phyloP scores from a whole-genome alignment of 78 protist genomes.

The Pelomyxa schiedti region DNA sequence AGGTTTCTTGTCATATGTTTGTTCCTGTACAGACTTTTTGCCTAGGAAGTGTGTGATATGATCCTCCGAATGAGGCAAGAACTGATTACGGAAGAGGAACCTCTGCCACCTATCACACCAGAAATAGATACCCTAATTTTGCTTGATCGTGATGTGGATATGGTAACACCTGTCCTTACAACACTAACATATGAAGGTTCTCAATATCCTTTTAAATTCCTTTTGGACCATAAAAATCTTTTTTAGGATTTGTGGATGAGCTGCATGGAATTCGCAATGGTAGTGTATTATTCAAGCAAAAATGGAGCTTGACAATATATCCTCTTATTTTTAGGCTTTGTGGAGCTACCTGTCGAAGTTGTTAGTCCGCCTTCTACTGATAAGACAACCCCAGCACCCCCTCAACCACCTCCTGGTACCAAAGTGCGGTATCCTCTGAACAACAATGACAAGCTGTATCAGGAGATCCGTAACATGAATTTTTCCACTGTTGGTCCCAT shows the following conservation, averaged over 20 bases:
- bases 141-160: conserved; percentile 66
- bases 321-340: no score
- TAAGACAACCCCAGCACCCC: no score
- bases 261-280: conserved; percentile 41
- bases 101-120: not conserved
- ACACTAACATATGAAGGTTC: conserved; percentile 92
- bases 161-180: conserved; percentile 56
- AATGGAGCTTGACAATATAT: not conserved
- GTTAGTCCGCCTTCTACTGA: no score
- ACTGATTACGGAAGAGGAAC: not conserved
- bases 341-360: no score
- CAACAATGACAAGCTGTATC: conserved; percentile 17
- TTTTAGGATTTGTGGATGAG: conserved; percentile 83
- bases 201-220: no score
- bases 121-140: conserved; percentile 60
- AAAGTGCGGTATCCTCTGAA: conserved; percentile 10
- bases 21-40: no score
- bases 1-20: no score
- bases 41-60: conserved; percentile 16
- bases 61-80: conserved; percentile 23
- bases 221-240: no score
- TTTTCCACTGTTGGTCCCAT: conserved; percentile 44
- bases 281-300: not conserved
- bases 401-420: not conserved
- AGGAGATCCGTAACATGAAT: conserved; percentile 43